Percentiles rank a stretch among this genome's conserved stretches.
Evolutionary conservation across 495 filamentous ascomycete genomes (phyloP).

Genomic region (Talaromyces nanjingensis): DNA sequence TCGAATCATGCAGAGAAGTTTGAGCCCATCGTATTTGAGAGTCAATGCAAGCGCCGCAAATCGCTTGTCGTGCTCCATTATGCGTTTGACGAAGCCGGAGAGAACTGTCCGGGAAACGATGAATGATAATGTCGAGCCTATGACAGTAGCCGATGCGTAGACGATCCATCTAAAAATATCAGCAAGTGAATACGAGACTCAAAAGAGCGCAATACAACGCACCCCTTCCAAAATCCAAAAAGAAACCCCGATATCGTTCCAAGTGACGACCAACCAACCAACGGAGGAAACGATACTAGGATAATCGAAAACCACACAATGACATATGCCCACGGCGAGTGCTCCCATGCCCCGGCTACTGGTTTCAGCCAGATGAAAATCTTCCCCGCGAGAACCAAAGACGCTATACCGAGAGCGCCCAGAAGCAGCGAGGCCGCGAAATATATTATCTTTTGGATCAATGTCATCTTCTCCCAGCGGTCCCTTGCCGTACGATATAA

Average conservation of each 20-base stretch:
- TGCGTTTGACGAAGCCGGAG: conserved; percentile 64
- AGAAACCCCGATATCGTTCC: conserved; percentile 87
- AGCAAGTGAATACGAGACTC: conserved; percentile 1
- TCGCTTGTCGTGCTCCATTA: conserved; percentile 75
- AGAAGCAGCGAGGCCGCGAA: conserved; percentile 39
- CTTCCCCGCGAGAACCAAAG: conserved; percentile 66
- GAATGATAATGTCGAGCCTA: conserved; percentile 72
- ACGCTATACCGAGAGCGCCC: conserved; percentile 51
- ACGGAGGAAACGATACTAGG: conserved; percentile 74
- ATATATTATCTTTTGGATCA: conserved; percentile 54
- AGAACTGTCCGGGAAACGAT: conserved; percentile 71
- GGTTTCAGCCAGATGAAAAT: conserved; percentile 70
- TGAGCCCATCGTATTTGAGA: conserved; percentile 74
- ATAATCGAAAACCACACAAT: conserved; percentile 75
- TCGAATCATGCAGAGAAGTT: conserved; percentile 85
- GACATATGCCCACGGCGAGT: conserved; percentile 61
- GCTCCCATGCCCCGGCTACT: conserved; percentile 65
- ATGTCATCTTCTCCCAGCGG: conserved; percentile 46
- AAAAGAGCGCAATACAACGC: conserved; percentile 16
- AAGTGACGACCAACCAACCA: conserved; percentile 83
- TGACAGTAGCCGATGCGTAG: conserved; percentile 67
- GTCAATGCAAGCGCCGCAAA: conserved; percentile 65
- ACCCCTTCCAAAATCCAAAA: conserved; percentile 87
- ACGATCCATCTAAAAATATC: conserved; percentile 61
- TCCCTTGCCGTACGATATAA: conserved; percentile 25